Percentiles rank a stretch among this genome's conserved stretches.
These are phyloP conservation scores for Wickerhamiella shivajii DNA, from an alignment of 805 yeast species.

Conservation along the genomic window DNA sequence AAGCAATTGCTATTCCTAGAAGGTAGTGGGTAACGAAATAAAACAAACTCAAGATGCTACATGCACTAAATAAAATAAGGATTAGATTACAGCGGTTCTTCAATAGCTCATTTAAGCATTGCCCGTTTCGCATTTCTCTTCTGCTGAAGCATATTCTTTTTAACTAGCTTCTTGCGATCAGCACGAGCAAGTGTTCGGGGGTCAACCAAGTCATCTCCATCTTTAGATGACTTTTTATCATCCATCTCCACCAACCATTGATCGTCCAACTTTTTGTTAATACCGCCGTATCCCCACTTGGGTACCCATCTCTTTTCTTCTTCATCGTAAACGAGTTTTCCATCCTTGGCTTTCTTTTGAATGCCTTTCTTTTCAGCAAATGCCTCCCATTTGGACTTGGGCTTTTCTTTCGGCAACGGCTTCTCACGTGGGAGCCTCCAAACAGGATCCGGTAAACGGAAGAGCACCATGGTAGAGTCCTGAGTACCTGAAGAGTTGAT, in stretches of 20 bases:
- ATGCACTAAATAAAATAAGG: no score
- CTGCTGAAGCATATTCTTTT: constrained; percentile 74
- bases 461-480: constrained; percentile 63
- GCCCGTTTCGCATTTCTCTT: constrained; percentile 44
- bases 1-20: no score
- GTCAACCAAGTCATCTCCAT: constrained; percentile 48
- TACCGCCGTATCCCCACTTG: constrained; percentile 96
- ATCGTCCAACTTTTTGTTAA: constrained; percentile 68
- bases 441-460: constrained; percentile 70
- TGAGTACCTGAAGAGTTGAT: constrained; percentile 41
- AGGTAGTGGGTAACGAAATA: no score
- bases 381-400: constrained; percentile 90
- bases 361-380: constrained; percentile 96
- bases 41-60: no score
- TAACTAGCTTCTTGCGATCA: constrained; percentile 71
- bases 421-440: constrained; percentile 88
- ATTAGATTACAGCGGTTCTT: no score
- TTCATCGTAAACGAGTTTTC: constrained; percentile 82
- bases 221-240: constrained; percentile 30
- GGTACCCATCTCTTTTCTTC: constrained; percentile 89
- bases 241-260: constrained; percentile 97
- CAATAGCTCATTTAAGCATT: no score
- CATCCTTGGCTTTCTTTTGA: constrained; percentile 74
- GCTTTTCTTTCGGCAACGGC: constrained; percentile 82
- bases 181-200: constrained; percentile 72